Evolutionary conservation across 2,329 filamentous ascomycete species (phyloP), one percentile per base, ranked within the genome.

Genomic region (Aspergillus amoenus): DNA sequence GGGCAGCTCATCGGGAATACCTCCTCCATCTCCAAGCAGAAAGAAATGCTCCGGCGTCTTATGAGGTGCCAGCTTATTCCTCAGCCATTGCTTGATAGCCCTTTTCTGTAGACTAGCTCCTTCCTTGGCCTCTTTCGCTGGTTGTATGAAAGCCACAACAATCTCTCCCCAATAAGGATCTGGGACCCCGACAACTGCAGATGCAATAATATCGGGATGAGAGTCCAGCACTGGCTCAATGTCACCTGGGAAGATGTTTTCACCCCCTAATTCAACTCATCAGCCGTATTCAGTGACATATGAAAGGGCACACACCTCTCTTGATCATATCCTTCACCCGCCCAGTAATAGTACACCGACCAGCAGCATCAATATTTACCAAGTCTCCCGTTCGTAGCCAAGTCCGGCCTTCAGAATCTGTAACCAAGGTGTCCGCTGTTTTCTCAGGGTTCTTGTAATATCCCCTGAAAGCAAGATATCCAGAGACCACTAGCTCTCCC

Each of bases 261-360:
- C 86, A 47, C 86, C 86, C 2, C 49, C 37, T 52, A 18, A 2
- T 24, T 12, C 1, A 12, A 13, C 12, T 0, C 8, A 15, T 46
- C 2, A 27, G 43, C 21, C 4, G 2, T 27, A 12, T 17, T 30
- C 3, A 24, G 8, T 13, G 59, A 21, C 3, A 21, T 21, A 4
- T 21, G 3, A 21, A 21, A 21, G 3, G 21, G 21, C 3, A 21
- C 21, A 21, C 21, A 68, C 85, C 87, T 67, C 87, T 76, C 56
- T 89, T 90, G 55, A 90, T 89, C 32, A 90, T 88, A 58, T 90
- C 88, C 76, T 90, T 90, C 72, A 89, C 87, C 17, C 88, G 77
- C 0, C 88, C 88, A 0, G 87, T 90, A 63, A 90, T 89, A 15
- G 77, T 78, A 62, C 86, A 88, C 66, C 88, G 88, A 0, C 86